phyloP scores from a whole-genome alignment of 2,329 filamentous ascomycete genomes.

The Penicillium paneum region DNA sequence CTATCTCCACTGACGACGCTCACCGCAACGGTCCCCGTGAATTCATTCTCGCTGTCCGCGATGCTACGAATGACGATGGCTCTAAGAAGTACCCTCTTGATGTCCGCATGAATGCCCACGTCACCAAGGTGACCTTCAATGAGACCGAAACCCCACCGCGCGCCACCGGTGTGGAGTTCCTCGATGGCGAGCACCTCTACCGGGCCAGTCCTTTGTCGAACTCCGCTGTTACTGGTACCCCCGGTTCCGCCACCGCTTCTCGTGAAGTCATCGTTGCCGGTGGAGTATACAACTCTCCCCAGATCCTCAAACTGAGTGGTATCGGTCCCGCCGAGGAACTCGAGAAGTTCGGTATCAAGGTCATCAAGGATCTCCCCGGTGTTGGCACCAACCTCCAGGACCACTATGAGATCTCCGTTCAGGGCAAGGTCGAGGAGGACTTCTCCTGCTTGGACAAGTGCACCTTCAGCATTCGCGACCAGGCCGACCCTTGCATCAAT shows the following conservation, averaged over 20 bases:
- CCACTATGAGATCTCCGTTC: slow-evolving; percentile 41
- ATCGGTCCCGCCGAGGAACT: slow-evolving; percentile 58
- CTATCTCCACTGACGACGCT: slow-evolving; percentile 42
- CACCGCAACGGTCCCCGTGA: slow-evolving; percentile 39
- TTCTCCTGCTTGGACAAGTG: slow-evolving; percentile 35
- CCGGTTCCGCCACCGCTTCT: slow-evolving; percentile 42
- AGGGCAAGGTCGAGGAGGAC: slow-evolving; percentile 41
- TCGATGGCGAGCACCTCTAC: slow-evolving; percentile 49
- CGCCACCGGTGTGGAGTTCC: slow-evolving; percentile 50
- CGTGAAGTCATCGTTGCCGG: slow-evolving; percentile 48
- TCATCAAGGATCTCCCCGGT: slow-evolving; percentile 56
- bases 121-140: slow-evolving; percentile 48
- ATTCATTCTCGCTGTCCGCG: slow-evolving; percentile 35
- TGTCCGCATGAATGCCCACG: slow-evolving; percentile 49
- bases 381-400: slow-evolving; percentile 65
- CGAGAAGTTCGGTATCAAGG: slow-evolving; percentile 50
- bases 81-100: slow-evolving; percentile 53
- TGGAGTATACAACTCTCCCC: slow-evolving; percentile 62
- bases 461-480: slow-evolving; percentile 25
- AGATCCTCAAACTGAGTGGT: slow-evolving; percentile 63
- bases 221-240: slow-evolving; percentile 27
- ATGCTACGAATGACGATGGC: slow-evolving; percentile 27
- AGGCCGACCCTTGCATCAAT: slow-evolving; percentile 43
- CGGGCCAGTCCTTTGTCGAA: slow-evolving; percentile 42
- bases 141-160: slow-evolving; percentile 34